A percentile compares a stretch with the other conserved stretches of the same genome.
Conservation (phyloP, 2,329 filamentous ascomycete genomes). For the Golovinomyces cichoracearum region DNA sequence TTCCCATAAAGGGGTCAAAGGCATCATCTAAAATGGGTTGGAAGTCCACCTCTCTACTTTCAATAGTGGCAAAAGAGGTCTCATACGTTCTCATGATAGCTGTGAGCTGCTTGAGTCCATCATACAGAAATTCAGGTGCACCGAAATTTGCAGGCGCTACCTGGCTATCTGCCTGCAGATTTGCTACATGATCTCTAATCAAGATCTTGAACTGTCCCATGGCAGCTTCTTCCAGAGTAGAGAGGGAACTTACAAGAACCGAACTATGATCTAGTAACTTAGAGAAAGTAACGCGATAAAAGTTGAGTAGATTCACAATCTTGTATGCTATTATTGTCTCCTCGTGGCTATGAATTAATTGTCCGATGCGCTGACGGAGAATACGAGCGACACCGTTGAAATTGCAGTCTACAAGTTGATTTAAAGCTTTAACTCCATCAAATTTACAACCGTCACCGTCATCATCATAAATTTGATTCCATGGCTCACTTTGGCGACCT, state of each 20-base stretch:
- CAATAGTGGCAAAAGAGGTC: constrained; percentile 39
- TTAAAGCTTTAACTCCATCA: constrained; percentile 57
- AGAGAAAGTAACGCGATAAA: constrained; percentile 67
- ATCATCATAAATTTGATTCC: constrained; percentile 40
- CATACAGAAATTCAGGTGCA: constrained; percentile 54
- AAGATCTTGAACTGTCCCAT: constrained; percentile 59
- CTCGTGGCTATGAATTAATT: constrained; percentile 78
- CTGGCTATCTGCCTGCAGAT: constrained; percentile 46
- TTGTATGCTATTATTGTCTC: constrained; percentile 74
- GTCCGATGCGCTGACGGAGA: constrained; percentile 71
- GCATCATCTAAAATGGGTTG: constrained; percentile 49
- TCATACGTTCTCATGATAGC: constrained; percentile 70
- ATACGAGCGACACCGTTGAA: constrained; percentile 55
- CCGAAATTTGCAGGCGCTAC: constrained; percentile 45
- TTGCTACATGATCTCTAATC: constrained; percentile 54
- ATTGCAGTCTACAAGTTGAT: constrained; percentile 66
- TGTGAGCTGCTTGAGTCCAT: constrained; percentile 52
- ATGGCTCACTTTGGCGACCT: constrained; percentile 59
- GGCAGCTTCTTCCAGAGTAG: constrained; percentile 45
- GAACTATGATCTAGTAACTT: constrained; percentile 50
- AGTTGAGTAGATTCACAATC: constrained; percentile 64
- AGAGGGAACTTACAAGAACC: constrained; percentile 41
- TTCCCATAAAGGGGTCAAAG: constrained; percentile 61
- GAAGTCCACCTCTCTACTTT: constrained; percentile 41
- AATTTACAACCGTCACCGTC: constrained; percentile 32